Base-by-base conservation (phyloP, 306 rosid genomes). In the Coriaria nepalensis region DNA sequence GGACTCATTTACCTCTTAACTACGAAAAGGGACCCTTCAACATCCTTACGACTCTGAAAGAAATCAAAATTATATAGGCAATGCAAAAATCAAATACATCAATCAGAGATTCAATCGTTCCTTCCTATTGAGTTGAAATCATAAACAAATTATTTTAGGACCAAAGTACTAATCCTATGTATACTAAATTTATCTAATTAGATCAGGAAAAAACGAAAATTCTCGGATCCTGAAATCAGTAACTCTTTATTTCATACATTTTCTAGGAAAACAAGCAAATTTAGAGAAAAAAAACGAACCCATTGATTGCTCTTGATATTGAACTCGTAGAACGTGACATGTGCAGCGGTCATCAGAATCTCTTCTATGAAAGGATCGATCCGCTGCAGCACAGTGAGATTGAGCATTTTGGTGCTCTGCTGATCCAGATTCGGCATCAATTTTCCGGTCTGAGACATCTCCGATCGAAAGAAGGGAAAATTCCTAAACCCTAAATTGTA, bases 11-110 rank as follows among this genome's bases (percentile, higher is more conserved):
- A 88, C 97, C 97, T 84, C 71, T 88, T 78, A 33, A 88, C 97
- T 29, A 88, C 97, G 45, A 88, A 88, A 51, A 88, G 97, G 70
- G 97, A 84, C 66, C 97, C 97, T 78, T 84, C 97, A 32, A 88
- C 97, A 63, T 88, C 90, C 76, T 84, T 88, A 46, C 97, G 97
- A 76, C 97, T 84, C 96, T 80, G 69, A 55, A 79, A 51, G 66
- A 68, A 49, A 35, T 50, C 39, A 58, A 33, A 40, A 36, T n/a
- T n/a, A n/a, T n/a, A 38, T 13, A 8, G 15, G 13, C 4, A 44
- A 55, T 4, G 33, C 0, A 8, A 51, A n/a, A 29, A 40, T 13
- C 13, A 8, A 15, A 59, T 4, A 52, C 36, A 8, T 9, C 57
- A 44, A 50, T 48, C 37, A 11, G 33, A 37, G 35, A 53, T 6